These are phyloP conservation scores for Aspergillus cristatus DNA, from an alignment of 495 filamentous ascomycete genomes.

Conservation along the genomic window DNA sequence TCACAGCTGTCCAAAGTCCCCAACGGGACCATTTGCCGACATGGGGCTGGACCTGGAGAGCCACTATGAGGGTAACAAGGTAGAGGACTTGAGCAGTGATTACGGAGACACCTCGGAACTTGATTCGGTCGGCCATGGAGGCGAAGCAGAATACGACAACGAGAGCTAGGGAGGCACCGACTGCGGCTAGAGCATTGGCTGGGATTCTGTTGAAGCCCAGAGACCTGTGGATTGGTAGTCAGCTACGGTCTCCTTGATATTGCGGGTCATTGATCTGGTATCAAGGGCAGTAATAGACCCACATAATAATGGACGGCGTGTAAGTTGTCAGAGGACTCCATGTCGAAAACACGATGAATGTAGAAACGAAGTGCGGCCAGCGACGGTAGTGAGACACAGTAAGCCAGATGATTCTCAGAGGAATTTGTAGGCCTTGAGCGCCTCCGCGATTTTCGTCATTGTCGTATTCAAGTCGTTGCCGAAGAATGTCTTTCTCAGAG, in stretches of 20 bases:
- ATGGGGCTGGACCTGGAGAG: slow-evolving; percentile 5
- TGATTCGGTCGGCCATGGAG: slow-evolving; percentile 17
- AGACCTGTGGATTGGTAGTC: slow-evolving; percentile 1
- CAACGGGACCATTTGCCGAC: slow-evolving; percentile 16
- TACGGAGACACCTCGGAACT: slow-evolving; percentile 15
- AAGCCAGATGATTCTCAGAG: slow-evolving; percentile 4
- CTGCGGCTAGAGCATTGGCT: slow-evolving; percentile 26
- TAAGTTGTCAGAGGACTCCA: slow-evolving; percentile 29
- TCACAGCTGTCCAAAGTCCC: slow-evolving; percentile 23
- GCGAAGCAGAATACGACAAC: slow-evolving; percentile 24
- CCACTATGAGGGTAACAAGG: slow-evolving; percentile 13
- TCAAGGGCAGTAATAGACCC: not conserved
- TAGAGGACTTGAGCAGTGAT: slow-evolving; percentile 15
- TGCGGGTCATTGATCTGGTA: not conserved
- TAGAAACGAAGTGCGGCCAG: slow-evolving; percentile 29
- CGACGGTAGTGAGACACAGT: slow-evolving; percentile 16
- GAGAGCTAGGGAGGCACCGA: slow-evolving; percentile 21
- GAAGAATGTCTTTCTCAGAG: too few species aligned
- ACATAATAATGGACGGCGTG: slow-evolving; percentile 27
- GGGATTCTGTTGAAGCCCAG: slow-evolving; percentile 22
- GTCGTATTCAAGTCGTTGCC: too few species aligned
- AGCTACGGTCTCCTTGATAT: too few species aligned
- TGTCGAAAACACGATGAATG: slow-evolving; percentile 26
- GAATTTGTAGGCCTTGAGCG: slow-evolving; percentile 2
- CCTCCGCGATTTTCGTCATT: slow-evolving; percentile 5